Base-by-base conservation (phyloP, 495 filamentous ascomycete genomes). In the Apiosordaria backusii region DNA sequence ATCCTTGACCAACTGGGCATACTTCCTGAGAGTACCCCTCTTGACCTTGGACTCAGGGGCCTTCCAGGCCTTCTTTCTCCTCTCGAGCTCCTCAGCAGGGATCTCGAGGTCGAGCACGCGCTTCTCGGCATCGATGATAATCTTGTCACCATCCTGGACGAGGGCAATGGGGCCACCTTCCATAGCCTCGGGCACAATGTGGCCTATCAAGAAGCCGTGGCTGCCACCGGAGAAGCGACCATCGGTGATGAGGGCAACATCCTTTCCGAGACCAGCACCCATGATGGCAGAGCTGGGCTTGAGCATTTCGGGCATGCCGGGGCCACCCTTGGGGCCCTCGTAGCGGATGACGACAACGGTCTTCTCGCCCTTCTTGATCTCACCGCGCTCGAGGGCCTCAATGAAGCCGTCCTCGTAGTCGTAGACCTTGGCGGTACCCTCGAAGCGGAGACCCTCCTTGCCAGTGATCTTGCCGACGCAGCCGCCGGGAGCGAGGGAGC, bases 391-490 rank as follows among this genome's bases (percentile, higher is more conserved):
- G 23, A 94, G 86, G 7, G 91, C 89, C 52, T 77, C 80, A 68
- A 94, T 87, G 79, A 96, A 92, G 75, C 84, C 85, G 65, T 94
- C 90, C 77, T 96, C 92, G 67, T 84, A 84, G 76, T 99, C 89
- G 79, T 92, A 99, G 71, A 91, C 91, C 67, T 88, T 89, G 40
- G 95, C 95, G 70, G 87, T 93, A 63, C 95, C 95, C 19, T 84
- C 89, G 81, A 99, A 99, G 9, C 81, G 77, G n/a, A 89, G 84
- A 22, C 95, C 95, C 77, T 99, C 95, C 80, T 99, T 99, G 66
- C 95, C 95, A 9, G 95, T 99, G 78, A 99, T 99, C 83, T 99
- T 99, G 67, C 94, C 95, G 16, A 99, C 95, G 68, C 86, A 90
- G 61, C 95, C 95, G 65, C 90, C 95, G 1, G 95, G 95, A 2